A percentile compares a stretch with the other conserved stretches of the same genome.
Conservation (phyloP, 208 protist species). For the Wallacemonas sp. region DNA sequence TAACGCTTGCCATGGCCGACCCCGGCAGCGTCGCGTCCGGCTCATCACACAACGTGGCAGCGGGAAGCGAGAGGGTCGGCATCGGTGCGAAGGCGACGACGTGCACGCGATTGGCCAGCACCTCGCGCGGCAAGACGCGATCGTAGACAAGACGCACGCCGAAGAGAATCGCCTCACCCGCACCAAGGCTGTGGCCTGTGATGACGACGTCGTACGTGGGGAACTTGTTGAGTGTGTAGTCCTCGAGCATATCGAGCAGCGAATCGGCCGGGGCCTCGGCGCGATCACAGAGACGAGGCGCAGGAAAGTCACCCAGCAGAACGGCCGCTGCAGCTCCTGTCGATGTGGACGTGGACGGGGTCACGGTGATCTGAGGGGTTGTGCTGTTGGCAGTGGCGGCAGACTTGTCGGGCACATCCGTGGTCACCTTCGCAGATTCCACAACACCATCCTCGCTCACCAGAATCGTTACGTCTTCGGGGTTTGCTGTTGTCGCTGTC, state of each 20-base stretch:
- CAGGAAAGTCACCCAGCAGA: neutral
- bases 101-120: conserved; percentile 36
- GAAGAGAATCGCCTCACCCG: conserved; percentile 60
- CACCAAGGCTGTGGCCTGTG: conserved; percentile 78
- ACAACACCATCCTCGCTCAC: too few species aligned
- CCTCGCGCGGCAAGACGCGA: conserved; percentile 16
- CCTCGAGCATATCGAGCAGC: conserved; percentile 44
- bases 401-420: too few species aligned
- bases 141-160: conserved; percentile 48
- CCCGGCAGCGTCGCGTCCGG: neutral
- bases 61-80: conserved; percentile 58
- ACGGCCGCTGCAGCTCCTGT: neutral
- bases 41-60: conserved; percentile 36
- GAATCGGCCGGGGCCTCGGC: conserved; percentile 15
- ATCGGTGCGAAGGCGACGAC: conserved; percentile 64
- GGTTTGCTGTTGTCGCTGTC: too few species aligned
- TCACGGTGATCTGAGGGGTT: too few species aligned
- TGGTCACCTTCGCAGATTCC: too few species aligned
- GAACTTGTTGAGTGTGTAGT: conserved; percentile 24
- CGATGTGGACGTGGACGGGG: too few species aligned
- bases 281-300: neutral
- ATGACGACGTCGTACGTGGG: conserved; percentile 59
- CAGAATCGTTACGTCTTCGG: neutral
- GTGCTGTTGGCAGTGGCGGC: too few species aligned
- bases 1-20: too few species aligned